Evolutionary conservation across 2,329 filamentous ascomycete genomes (phyloP).

Genomic region (Beauveria pseudobassiana): DNA sequence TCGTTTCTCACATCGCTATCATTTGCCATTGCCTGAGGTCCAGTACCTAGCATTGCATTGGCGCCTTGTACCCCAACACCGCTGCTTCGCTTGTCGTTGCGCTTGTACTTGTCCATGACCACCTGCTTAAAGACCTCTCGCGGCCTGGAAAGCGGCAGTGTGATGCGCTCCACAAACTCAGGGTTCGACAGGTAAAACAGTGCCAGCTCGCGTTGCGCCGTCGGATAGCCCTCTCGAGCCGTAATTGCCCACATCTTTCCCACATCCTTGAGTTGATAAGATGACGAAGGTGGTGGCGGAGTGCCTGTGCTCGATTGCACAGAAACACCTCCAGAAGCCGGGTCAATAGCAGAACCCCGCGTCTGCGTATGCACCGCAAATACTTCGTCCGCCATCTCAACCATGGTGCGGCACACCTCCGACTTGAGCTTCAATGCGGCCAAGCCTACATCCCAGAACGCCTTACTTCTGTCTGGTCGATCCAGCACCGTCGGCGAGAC

Average conservation of each 20-base stretch:
- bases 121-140: slow-evolving; percentile 86
- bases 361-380: slow-evolving; percentile 56
- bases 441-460: slow-evolving; percentile 84
- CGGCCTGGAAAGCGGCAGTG: slow-evolving; percentile 75
- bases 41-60: slow-evolving; percentile 12
- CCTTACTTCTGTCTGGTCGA: slow-evolving; percentile 59
- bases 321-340: slow-evolving; percentile 19
- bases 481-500: slow-evolving; percentile 54
- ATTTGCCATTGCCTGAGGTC: slow-evolving; percentile 19
- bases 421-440: slow-evolving; percentile 84
- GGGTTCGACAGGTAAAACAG: slow-evolving; percentile 91
- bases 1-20: slow-evolving; percentile 59
- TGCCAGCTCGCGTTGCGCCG: slow-evolving; percentile 85
- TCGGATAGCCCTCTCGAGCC: slow-evolving; percentile 76
- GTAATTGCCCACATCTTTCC: slow-evolving; percentile 88
- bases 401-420: slow-evolving; percentile 75
- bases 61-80: slow-evolving; percentile 17
- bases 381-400: slow-evolving; percentile 51
- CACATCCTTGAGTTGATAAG: slow-evolving; percentile 70
- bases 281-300: slow-evolving; percentile 44
- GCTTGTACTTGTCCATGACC: slow-evolving; percentile 64
- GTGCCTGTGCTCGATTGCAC: slow-evolving; percentile 32
- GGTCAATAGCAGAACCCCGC: slow-evolving; percentile 39
- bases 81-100: slow-evolving; percentile 24
- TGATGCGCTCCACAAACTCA: slow-evolving; percentile 72